Conservation (phyloP, 805 yeast genomes). For the Scheffersomyces amazonensis region DNA sequence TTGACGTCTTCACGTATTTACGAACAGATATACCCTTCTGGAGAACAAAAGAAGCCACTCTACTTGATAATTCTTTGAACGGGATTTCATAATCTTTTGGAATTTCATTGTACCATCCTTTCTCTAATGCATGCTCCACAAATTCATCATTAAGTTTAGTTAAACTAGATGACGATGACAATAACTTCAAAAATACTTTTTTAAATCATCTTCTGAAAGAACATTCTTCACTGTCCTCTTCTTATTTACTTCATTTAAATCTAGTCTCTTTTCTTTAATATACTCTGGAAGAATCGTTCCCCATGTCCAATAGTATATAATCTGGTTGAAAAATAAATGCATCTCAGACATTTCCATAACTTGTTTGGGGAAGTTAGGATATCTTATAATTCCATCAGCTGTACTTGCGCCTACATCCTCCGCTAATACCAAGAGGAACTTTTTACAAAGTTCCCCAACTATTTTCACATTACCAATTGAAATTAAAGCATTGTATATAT, state of each 20-base stretch:
- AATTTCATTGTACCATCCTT: conserved; percentile 6
- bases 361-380: conserved; percentile 10
- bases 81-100: conserved; percentile 3
- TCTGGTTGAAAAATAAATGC: conserved; percentile 4
- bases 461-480: not conserved
- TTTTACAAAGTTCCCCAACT: not conserved
- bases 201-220: conserved; percentile 4
- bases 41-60: conserved; percentile 3
- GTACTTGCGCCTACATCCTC: not conserved
- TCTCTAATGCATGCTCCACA: conserved; percentile 12
- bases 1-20: conserved; percentile 4
- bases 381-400: not conserved
- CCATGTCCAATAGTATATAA: conserved; percentile 4
- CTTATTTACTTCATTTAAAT: conserved; percentile 2
- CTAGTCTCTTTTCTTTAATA: conserved; percentile 3
- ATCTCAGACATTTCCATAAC: conserved; percentile 5
- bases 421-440: not conserved
- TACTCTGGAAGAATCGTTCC: conserved; percentile 1
- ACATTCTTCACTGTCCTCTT: conserved; percentile 1
- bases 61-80: conserved; percentile 7
- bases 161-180: conserved; percentile 4
- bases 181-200: conserved; percentile 3
- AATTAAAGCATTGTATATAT: not conserved
- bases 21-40: conserved; percentile 5
- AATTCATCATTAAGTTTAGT: conserved; percentile 10